Base-by-base conservation (phyloP, 2,329 filamentous ascomycete genomes). In the Hymenoscyphus salicellus region DNA sequence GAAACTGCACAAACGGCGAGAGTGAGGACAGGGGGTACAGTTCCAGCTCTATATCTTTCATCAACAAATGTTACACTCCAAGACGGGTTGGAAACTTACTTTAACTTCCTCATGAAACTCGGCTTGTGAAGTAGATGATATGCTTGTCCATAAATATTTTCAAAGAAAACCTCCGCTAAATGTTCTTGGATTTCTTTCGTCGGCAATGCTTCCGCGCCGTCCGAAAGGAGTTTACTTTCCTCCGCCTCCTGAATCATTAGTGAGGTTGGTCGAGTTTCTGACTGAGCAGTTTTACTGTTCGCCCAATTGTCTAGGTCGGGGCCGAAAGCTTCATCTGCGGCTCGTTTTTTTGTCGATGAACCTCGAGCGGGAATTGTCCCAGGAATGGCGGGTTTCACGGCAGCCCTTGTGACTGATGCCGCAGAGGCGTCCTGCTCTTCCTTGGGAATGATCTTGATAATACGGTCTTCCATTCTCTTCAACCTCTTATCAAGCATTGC, bases 381-480 rank as follows among this genome's bases (percentile, higher is more conserved):
- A 73, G 89, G 78, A 78, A 88, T 81, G 16, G 89, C 84, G 16
- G 94, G 94, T 74, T 94, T 96, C 38, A 98, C 91, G 6, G 92
- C 84, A 11, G 93, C 93, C 64, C 95, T 84, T 5, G 89, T 89
- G 43, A 96, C 89, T 7, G 84, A 82, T 8, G 84, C 80, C 65
- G 89, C 75, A 10, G 78, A 82, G 30, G 86, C 81, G 52, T 90
- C 88, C 68, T 91, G 84, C 68, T 96, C 93, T 52, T 92, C 86
- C 75, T 94, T 96, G 0, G 95, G 94, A 32, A 98, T 90, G 65
- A 94, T 89, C 77, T 97, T 97, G 79, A 98, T 96, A 68, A 98
- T 95, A 63, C 94, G 89, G 73, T 98, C 94, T 78, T 99, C 95
- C 95, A 98, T 98, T 64, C 94, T 85, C 81, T 96, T 97, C 70